phyloP scores from a whole-genome alignment of 2,329 filamentous ascomycete species.

The Calonectria honghensis region DNA sequence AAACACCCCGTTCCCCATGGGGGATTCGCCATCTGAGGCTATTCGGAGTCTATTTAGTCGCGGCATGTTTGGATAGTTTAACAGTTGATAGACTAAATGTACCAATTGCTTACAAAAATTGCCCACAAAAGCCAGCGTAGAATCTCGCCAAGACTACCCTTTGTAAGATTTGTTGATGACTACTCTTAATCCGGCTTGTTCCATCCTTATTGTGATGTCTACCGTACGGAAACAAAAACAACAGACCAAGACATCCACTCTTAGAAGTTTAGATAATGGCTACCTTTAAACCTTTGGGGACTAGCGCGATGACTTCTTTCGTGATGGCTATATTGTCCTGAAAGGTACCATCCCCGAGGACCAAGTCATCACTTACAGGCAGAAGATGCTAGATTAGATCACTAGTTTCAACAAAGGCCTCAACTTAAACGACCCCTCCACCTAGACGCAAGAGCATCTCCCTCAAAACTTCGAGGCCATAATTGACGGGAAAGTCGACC shows the following conservation, averaged over 20 bases:
- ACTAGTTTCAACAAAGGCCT: not conserved
- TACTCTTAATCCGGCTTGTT: not conserved
- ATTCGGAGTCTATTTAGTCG: too few relatives aligned
- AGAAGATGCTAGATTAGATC: not conserved
- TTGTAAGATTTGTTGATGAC: too few relatives aligned
- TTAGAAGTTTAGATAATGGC: not conserved
- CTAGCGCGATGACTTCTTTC: slow-evolving; percentile 3
- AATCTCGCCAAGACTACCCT: not conserved
- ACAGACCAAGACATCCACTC: not conserved
- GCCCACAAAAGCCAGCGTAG: not conserved
- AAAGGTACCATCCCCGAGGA: not conserved
- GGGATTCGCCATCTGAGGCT: not conserved
- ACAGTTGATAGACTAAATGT: not conserved
- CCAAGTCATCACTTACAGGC: not conserved
- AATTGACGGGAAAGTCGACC: not conserved
- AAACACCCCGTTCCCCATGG: not conserved
- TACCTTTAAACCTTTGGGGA: not conserved
- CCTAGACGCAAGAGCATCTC: not conserved
- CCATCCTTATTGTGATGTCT: not conserved
- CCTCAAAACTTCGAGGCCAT: slow-evolving; percentile 3
- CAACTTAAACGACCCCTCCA: not conserved
- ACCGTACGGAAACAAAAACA: not conserved
- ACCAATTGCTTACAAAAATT: not conserved
- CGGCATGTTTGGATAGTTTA: not conserved
- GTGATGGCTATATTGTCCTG: not conserved